Evolutionary conservation across 257 asterid species (phyloP).

Genomic region (Solanum tarapatanum): DNA sequence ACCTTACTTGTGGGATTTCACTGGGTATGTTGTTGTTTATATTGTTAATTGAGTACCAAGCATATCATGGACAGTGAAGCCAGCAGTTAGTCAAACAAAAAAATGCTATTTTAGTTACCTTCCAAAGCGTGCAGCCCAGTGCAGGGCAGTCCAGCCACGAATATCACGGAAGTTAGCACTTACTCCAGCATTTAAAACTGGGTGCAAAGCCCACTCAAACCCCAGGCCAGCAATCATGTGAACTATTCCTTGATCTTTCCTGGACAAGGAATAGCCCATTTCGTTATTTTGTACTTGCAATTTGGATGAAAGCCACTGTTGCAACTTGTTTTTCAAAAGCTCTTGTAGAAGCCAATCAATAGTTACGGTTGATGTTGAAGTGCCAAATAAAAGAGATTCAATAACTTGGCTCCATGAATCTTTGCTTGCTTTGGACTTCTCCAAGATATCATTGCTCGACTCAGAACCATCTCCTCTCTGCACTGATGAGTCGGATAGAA

Average conservation of each 20-base stretch:
- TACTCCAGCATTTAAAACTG: slow-evolving; percentile 66
- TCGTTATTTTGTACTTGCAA: slow-evolving; percentile 19
- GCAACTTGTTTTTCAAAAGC: slow-evolving; percentile 75
- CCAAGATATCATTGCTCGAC: slow-evolving; percentile 31
- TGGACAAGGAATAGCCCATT: slow-evolving; percentile 38
- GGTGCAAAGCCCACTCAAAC: slow-evolving; percentile 92
- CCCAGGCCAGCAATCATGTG: slow-evolving; percentile 92
- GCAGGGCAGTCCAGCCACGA: slow-evolving; percentile 96
- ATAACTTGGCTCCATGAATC: slow-evolving; percentile 63
- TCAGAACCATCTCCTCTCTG: slow-evolving; percentile 29
- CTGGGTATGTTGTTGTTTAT: neutral
- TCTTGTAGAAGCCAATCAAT: slow-evolving; percentile 79
- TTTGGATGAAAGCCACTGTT: slow-evolving; percentile 61
- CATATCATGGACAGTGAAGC: neutral
- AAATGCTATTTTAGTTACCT: slow-evolving; percentile 29
- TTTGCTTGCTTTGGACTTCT: slow-evolving; percentile 36
- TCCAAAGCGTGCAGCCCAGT: slow-evolving; percentile 99
- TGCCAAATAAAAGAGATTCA: slow-evolving; percentile 48
- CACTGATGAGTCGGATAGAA: slow-evolving; percentile 35
- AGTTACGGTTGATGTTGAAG: slow-evolving; percentile 41
- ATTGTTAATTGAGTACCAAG: neutral
- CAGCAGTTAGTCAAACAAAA: neutral
- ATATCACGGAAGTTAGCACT: slow-evolving; percentile 74
- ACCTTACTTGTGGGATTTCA: neutral
- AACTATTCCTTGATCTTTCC: slow-evolving; percentile 87